Evolutionary conservation across 768 basidiomycete species (phyloP).

Genomic region (Hypsizygus marmoreus): DNA sequence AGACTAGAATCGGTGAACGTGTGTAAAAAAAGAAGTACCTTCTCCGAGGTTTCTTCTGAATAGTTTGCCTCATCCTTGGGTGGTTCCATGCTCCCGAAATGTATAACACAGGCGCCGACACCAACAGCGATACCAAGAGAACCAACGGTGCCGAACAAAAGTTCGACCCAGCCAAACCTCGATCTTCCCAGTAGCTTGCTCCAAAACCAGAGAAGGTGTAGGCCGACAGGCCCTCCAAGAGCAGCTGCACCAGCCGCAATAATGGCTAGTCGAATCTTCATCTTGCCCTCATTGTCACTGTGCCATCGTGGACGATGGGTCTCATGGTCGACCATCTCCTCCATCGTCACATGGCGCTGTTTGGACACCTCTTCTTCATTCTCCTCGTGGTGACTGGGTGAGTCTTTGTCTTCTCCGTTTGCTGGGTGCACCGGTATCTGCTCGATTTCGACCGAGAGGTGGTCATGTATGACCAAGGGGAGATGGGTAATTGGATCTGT

Average conservation of each 20-base stretch:
- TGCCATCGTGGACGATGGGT: constrained; percentile 35
- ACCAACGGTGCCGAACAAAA: constrained; percentile 22
- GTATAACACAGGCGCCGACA: constrained; percentile 28
- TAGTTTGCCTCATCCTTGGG: not conserved
- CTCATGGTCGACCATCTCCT: constrained; percentile 28
- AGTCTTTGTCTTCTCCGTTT: constrained; percentile 16
- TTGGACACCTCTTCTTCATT: constrained; percentile 21
- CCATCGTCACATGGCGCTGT: constrained; percentile 27
- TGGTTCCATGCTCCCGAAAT: constrained; percentile 15
- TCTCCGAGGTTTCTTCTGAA: constrained; percentile 3
- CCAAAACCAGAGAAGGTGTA: constrained; percentile 25
- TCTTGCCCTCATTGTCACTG: constrained; percentile 29
- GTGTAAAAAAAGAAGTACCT: not conserved
- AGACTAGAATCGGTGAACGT: not conserved
- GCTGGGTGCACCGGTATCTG: constrained; percentile 31
- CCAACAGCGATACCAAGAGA: constrained; percentile 27
- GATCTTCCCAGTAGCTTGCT: constrained; percentile 17
- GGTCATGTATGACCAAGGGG: constrained; percentile 36
- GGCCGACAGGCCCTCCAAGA: constrained; percentile 23
- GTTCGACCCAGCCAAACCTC: constrained; percentile 19
- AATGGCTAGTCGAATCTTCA: constrained; percentile 30
- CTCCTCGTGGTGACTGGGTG: constrained; percentile 15
- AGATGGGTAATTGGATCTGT: constrained; percentile 44
- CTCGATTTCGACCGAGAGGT: constrained; percentile 35
- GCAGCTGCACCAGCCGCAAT: constrained; percentile 32